Evolutionary conservation across 768 basidiomycete species (phyloP).

Genomic region (Boletus patriciae): DNA sequence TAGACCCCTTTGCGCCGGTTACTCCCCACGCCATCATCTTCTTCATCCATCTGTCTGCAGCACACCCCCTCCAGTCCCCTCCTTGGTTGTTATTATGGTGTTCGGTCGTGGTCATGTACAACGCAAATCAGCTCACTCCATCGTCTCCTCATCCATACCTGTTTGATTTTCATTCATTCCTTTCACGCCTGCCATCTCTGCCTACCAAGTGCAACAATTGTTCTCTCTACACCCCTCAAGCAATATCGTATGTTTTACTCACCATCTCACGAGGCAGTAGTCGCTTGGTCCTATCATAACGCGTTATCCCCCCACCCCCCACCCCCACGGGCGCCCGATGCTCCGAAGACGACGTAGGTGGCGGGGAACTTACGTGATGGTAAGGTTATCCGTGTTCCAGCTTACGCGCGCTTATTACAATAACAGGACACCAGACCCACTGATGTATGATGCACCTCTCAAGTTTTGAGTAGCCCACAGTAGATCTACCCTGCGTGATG

Average conservation of each 20-base stretch:
- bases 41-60: conserved; percentile 27
- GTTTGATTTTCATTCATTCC: conserved; percentile 28
- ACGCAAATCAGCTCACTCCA: conserved; percentile 32
- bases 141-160: conserved; percentile 28
- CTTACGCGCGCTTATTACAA: conserved; percentile 4
- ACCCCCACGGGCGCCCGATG: conserved; percentile 11
- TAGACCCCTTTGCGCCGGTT: conserved; percentile 32
- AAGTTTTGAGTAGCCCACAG: conserved; percentile 14
- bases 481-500: conserved; percentile 12
- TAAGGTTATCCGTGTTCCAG: conserved; percentile 2
- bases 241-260: conserved; percentile 33
- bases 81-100: conserved; percentile 39
- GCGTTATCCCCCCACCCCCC: conserved; percentile 12
- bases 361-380: conserved; percentile 8
- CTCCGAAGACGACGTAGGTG: conserved; percentile 7
- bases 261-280: conserved; percentile 16
- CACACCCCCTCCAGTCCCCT: conserved; percentile 18
- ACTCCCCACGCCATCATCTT: conserved; percentile 21
- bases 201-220: conserved; percentile 32
- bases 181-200: conserved; percentile 21
- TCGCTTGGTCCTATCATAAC: conserved; percentile 23
- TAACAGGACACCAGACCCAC: not conserved
- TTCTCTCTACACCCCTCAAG: conserved; percentile 28
- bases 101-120: conserved; percentile 39
- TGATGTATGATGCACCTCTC: not conserved